Base-by-base conservation (phyloP, 129 eudicot species). In the Glebionis coronaria region DNA sequence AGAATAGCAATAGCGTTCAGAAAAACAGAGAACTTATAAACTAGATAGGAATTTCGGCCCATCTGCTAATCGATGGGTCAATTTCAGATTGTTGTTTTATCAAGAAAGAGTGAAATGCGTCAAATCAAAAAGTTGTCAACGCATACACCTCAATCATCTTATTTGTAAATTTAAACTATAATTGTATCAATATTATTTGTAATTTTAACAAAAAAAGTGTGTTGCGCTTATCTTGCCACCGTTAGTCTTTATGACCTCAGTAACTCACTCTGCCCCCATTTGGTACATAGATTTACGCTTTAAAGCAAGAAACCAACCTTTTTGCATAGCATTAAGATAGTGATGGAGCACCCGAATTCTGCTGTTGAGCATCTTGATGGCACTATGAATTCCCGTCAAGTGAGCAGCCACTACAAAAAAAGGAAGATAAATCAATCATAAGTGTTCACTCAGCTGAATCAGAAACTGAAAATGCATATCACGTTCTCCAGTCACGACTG, bases 321-420 rank as follows among this genome's bases (percentile, higher is more conserved):
- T 86, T 63, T 92, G 95, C 96, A 88, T 92, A 53, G 95, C 87
- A 12, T 82, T 77, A 61, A 92, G 98, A 75, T 88, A 84, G 63
- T 92, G 91, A 80, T 83, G 95, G 56, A 92, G 98, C 69, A 92
- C 96, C 63, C 91, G 83, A 76, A 92, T 82, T 77, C 98, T 82
- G 81, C 96, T 84, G 79, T 86, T 88, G 62, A 92, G 87, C 98
- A 92, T 92, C 88, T 92, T 92, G 77, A 92, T 92, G 50, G 98
- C 98, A 82, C 98, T 92, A 49, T 92, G 98, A 61, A 86, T 86
- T 56, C 98, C 98, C 10, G 98, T 92, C 69, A 92, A 91, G 72
- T 92, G 98, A 79, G 98, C 98, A 69, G 98, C 98, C 98, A 92
- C 98, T 88, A 64, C 62, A 80, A 31, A 65, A 31, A 55, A 56